Evolutionary conservation across 345 rosid species (phyloP).

Genomic region (Sapria himalayana): DNA sequence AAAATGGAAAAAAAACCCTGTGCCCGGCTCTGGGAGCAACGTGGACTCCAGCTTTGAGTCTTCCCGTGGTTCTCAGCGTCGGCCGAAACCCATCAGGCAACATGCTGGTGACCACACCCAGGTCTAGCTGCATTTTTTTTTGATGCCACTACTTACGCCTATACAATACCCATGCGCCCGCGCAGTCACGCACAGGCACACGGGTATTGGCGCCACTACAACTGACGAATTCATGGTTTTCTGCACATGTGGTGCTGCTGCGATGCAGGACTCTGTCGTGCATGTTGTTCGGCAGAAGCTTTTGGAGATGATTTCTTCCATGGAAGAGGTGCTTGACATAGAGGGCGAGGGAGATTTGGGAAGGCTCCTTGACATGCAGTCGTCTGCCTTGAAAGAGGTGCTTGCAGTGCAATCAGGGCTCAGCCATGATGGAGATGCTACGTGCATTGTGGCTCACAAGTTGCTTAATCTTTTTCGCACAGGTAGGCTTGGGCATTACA

Average conservation of each 20-base stretch:
- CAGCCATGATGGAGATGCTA: conserved; percentile 16
- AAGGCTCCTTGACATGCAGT: conserved; percentile 26
- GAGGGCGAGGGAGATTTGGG: conserved; percentile 16
- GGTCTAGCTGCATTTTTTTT: no score
- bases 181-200: no score
- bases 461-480: conserved; percentile 51
- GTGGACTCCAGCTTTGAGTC: conserved; percentile 10
- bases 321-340: conserved; percentile 14
- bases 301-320: conserved; percentile 21
- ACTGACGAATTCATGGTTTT: not conserved
- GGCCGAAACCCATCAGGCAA: conserved; percentile 18
- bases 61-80: conserved; percentile 8
- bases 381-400: conserved; percentile 18
- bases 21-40: conserved; percentile 7
- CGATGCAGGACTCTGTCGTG: conserved; percentile 46
- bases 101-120: conserved; percentile 60
- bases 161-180: no score
- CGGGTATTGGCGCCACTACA: conserved; percentile 10
- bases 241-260: no score
- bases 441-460: conserved; percentile 28
- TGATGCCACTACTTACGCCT: no score
- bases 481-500: conserved; percentile 69
- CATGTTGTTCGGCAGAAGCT: conserved; percentile 32
- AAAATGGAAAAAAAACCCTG: conserved; percentile 53
- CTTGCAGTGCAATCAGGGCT: conserved; percentile 19